Percentiles rank a stretch among this genome's conserved stretches.
Evolutionary conservation across 495 filamentous ascomycete genomes (phyloP).

Genomic region (Penicillium argentinense): DNA sequence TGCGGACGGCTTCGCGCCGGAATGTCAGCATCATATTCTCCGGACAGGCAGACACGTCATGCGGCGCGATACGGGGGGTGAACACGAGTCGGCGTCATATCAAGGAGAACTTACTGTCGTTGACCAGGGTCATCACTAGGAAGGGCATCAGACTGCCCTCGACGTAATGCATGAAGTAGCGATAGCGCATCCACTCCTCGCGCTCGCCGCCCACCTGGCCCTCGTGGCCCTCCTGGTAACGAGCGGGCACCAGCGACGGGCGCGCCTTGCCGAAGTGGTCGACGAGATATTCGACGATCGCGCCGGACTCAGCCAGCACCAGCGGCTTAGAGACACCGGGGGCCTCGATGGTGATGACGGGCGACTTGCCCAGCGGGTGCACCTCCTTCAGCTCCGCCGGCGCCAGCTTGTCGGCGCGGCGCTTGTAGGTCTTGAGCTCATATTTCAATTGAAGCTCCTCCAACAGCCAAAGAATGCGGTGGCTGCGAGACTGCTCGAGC

Average conservation of each 20-base stretch:
- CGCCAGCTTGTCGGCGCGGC: conserved; percentile 59
- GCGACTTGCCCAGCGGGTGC: conserved; percentile 85
- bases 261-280: conserved; percentile 62
- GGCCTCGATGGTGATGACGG: conserved; percentile 62
- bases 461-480: conserved; percentile 86
- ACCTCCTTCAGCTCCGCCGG: conserved; percentile 70
- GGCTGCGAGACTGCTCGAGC: conserved; percentile 60
- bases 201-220: conserved; percentile 65
- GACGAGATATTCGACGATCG: conserved; percentile 76
- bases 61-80: too few relatives aligned
- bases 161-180: conserved; percentile 78
- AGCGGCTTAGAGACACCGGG: conserved; percentile 48
- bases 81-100: too few relatives aligned
- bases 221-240: conserved; percentile 52
- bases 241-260: conserved; percentile 58
- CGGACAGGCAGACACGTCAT: too few relatives aligned
- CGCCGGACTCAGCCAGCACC: conserved; percentile 76
- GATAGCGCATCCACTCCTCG: conserved; percentile 73
- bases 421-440: conserved; percentile 72
- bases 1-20: conserved; percentile 53
- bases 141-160: conserved; percentile 79
- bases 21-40: background rate
- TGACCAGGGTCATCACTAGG: conserved; percentile 58
- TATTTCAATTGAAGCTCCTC: conserved; percentile 81
- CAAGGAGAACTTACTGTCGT: conserved; percentile 49